Base-by-base conservation (phyloP, 805 yeast genomes). In the Saturnispora serradocipensis region DNA sequence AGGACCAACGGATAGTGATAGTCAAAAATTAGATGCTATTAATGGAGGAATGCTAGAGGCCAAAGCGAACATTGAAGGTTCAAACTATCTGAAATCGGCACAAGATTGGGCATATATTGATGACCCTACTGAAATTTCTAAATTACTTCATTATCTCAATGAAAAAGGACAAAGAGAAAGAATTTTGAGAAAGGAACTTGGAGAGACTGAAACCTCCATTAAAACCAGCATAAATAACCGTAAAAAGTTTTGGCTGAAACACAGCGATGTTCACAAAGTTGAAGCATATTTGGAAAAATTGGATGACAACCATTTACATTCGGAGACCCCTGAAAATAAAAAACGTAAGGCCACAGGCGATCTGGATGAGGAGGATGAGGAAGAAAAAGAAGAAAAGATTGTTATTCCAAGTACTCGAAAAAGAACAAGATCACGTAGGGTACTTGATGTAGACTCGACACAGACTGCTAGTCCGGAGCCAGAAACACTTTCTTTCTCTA, bases 121-220 rank as follows among this genome's bases (percentile, higher is more conserved):
- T 57, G 68, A 62, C 2, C 71, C 75, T 0, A 77, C 74, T n/a
- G 83, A 84, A 39, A 65, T 88, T 32, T 78, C 76, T 1, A 62
- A 62, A 13, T 61, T 90, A 25, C 53, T 82, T 8, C 63, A 67
- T n/a, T 84, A 91, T 88, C 69, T 89, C 47, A 82, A 84, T 58
- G 81, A 78, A 4, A 80, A 83, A 76, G 97, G 97, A 3, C 71
- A 69, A 48, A 70, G 95, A 45, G 97, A 89, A 61, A 73, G 80
- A 16, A 72, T 69, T 36, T 72, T 90, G 45, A 69, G 78, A 39
- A 84, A 82, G 58, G 95, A 86, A 58, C 63, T 87, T 43, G 62
- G 67, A 7, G 65, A 68, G 16, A 72, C 86, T 24, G 62, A 63
- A 34, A 66, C 72, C 11, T 78, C 88, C 58, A 77, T 86, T 57